phyloP scores from a whole-genome alignment of 768 basidiomycete species.

The Cyclocybe aegerita region DNA sequence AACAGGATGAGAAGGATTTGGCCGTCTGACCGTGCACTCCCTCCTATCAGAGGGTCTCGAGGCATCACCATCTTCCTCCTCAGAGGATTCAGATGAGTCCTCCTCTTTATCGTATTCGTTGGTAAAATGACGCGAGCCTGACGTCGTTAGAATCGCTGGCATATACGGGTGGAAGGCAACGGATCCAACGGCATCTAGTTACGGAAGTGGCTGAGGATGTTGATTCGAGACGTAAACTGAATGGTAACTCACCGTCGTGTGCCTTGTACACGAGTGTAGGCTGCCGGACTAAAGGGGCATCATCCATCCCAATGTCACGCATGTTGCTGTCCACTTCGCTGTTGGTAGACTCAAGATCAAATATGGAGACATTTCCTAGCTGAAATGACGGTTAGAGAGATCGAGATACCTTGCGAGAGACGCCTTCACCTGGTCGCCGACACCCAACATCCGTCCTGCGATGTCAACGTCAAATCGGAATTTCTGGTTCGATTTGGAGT shows the following conservation, averaged over 20 bases:
- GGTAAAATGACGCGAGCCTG: slow-evolving; percentile 79
- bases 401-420: background rate
- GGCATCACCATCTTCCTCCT: background rate
- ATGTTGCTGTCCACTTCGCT: background rate
- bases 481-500: slow-evolving; percentile 66
- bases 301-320: background rate
- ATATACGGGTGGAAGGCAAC: slow-evolving; percentile 70
- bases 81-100: slow-evolving; percentile 13
- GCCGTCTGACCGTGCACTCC: slow-evolving; percentile 5
- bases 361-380: slow-evolving; percentile 61
- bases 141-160: slow-evolving; percentile 59
- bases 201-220: background rate
- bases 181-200: slow-evolving; percentile 69
- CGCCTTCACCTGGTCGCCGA: slow-evolving; percentile 67
- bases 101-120: slow-evolving; percentile 22
- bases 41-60: background rate
- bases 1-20: slow-evolving; percentile 21
- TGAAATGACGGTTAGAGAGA: slow-evolving; percentile 21
- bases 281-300: background rate
- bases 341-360: slow-evolving; percentile 39
- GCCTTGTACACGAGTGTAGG: slow-evolving; percentile 46
- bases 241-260: slow-evolving; percentile 48
- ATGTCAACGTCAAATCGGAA: slow-evolving; percentile 76
- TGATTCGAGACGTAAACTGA: background rate
- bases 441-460: slow-evolving; percentile 59